Conservation (phyloP, 768 basidiomycete genomes). For the Auricularia sp. region DNA sequence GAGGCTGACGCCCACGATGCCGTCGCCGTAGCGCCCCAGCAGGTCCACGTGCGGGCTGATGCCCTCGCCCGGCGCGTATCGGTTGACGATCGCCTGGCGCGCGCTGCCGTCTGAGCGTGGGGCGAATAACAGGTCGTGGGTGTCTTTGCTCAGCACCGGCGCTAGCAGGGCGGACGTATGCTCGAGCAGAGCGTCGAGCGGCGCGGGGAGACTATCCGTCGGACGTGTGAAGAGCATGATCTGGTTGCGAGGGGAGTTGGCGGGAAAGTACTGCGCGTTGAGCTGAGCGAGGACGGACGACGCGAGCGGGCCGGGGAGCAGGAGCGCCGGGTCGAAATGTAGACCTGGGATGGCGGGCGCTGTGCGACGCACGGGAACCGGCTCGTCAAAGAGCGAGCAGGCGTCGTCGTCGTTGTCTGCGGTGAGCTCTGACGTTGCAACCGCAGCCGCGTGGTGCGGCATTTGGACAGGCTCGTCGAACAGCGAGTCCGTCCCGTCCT, state of each 20-base stretch:
- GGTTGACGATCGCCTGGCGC: slow-evolving; percentile 82
- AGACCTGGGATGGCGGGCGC: slow-evolving; percentile 57
- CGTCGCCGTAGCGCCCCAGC: slow-evolving; percentile 73
- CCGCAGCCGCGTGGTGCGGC: not conserved
- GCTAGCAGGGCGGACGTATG: slow-evolving; percentile 38
- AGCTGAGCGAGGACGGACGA: slow-evolving; percentile 29
- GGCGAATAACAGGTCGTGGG: slow-evolving; percentile 55
- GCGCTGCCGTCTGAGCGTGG: slow-evolving; percentile 31
- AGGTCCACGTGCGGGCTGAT: slow-evolving; percentile 86
- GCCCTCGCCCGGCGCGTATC: slow-evolving; percentile 83
- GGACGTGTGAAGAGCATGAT: slow-evolving; percentile 65
- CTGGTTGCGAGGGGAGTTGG: slow-evolving; percentile 41
- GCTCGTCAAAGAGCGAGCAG: slow-evolving; percentile 8
- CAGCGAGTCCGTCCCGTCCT: slow-evolving; percentile 31
- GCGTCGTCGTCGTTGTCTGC: slow-evolving; percentile 3
- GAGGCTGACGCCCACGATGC: slow-evolving; percentile 81
- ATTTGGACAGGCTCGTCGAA: slow-evolving; percentile 33
- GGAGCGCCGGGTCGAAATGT: slow-evolving; percentile 44
- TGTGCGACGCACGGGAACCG: slow-evolving; percentile 21
- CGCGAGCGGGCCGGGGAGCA: slow-evolving; percentile 43
- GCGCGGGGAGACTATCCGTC: not conserved
- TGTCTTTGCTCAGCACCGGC: slow-evolving; percentile 38
- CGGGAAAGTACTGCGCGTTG: slow-evolving; percentile 39
- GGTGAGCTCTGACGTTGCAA: not conserved
- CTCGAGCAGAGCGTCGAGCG: slow-evolving; percentile 42